A percentile compares a stretch with the other conserved stretches of the same genome.
phyloP scores from a whole-genome alignment of 2,329 filamentous ascomycete genomes.

The Mycosphaerelloides madeirae region DNA sequence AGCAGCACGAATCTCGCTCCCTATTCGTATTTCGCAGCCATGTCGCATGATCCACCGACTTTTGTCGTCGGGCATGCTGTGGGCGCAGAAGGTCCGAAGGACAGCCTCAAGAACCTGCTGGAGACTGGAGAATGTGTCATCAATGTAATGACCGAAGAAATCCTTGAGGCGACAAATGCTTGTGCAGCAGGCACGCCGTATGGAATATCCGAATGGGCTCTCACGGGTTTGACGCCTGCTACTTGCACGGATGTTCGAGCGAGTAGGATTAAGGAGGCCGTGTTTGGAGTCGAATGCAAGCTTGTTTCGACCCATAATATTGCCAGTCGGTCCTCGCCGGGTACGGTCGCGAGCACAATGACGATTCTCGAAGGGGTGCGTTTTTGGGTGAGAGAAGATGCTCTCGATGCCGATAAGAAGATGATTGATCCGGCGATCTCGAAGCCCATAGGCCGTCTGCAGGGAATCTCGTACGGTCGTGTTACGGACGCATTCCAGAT shows the following conservation, averaged over 20 bases:
- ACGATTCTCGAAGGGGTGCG: slow-evolving; percentile 69
- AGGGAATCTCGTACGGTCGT: slow-evolving; percentile 76
- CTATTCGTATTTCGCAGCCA: slow-evolving; percentile 29
- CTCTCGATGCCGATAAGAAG: slow-evolving; percentile 67
- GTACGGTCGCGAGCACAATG: slow-evolving; percentile 55
- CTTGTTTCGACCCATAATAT: slow-evolving; percentile 54
- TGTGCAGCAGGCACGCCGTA: slow-evolving; percentile 68
- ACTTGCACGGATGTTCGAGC: slow-evolving; percentile 59
- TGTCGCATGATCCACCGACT: slow-evolving; percentile 20
- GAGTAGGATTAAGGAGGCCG: slow-evolving; percentile 69
- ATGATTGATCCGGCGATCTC: slow-evolving; percentile 65
- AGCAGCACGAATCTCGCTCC: slow-evolving; percentile 25
- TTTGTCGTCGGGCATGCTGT: slow-evolving; percentile 20
- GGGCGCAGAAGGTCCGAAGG: slow-evolving; percentile 10
- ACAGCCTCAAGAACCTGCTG: slow-evolving; percentile 22
- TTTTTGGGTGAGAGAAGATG: slow-evolving; percentile 85
- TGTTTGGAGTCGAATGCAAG: slow-evolving; percentile 65
- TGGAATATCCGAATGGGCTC: slow-evolving; percentile 68
- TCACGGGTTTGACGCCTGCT: slow-evolving; percentile 66
- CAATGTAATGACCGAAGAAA: slow-evolving; percentile 18
- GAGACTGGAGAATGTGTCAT: slow-evolving; percentile 25
- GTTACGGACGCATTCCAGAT: slow-evolving; percentile 66
- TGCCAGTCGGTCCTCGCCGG: slow-evolving; percentile 62
- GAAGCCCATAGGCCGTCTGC: slow-evolving; percentile 68
- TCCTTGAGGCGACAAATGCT: slow-evolving; percentile 49